Evolutionary conservation across 495 filamentous ascomycete genomes (phyloP).

Genomic region (Trichoderma reesei): DNA sequence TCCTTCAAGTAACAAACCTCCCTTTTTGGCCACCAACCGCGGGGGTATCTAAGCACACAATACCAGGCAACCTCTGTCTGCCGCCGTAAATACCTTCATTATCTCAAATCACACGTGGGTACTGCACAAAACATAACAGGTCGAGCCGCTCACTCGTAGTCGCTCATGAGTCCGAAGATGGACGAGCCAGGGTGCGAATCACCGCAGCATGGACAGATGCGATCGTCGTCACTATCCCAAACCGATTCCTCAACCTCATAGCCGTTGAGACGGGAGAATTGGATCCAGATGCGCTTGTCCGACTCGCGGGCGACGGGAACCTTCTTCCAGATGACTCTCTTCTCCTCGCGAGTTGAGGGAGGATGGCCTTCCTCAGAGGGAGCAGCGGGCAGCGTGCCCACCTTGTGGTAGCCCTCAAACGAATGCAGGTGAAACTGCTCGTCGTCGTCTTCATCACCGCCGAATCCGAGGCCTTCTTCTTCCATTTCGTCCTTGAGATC

Average conservation of each 20-base stretch:
- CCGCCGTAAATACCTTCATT: conserved; percentile 1
- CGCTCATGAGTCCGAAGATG: conserved; percentile 19
- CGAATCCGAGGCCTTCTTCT: conserved; percentile 12
- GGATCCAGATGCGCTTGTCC: conserved; percentile 27
- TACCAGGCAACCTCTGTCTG: background rate
- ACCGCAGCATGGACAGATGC: conserved; percentile 9
- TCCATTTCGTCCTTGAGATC: conserved; percentile 16
- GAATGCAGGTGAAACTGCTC: conserved; percentile 4
- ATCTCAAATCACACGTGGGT: conserved; percentile 2
- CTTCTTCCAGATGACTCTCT: conserved; percentile 36
- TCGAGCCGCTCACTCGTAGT: background rate
- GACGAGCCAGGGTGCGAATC: conserved; percentile 1
- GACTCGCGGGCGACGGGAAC: conserved; percentile 24
- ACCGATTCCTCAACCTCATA: conserved; percentile 18
- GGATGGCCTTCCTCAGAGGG: conserved; percentile 33
- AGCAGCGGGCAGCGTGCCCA: conserved; percentile 18
- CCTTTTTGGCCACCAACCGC: background rate
- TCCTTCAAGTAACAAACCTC: background rate
- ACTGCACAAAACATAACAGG: background rate
- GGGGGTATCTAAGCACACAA: conserved; percentile 8
- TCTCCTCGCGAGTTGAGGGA: conserved; percentile 24
- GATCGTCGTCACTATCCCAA: conserved; percentile 16
- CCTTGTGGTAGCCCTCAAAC: conserved; percentile 12
- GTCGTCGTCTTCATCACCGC: background rate
- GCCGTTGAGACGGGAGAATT: conserved; percentile 34